A percentile compares a stretch with the other conserved stretches of the same genome.
Conservation (phyloP, 352 stramenopile genomes). For the Globisporangium camurandrum region DNA sequence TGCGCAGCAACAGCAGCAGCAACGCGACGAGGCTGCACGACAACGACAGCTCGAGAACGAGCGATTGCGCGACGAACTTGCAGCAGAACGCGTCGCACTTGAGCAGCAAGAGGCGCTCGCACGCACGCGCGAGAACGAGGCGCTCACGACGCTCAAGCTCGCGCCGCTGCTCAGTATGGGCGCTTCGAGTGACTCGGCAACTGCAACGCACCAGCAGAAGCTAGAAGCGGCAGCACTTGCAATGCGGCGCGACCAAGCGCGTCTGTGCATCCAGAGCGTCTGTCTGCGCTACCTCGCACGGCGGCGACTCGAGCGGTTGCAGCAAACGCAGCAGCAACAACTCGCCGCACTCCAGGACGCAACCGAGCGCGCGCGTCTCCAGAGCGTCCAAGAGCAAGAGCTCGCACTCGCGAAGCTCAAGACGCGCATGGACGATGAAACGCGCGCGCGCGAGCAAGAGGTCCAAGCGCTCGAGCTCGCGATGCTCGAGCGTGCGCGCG, state of each 20-base stretch:
- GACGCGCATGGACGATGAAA: slow-evolving; percentile 66
- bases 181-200: slow-evolving; percentile 23
- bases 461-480: slow-evolving; percentile 60
- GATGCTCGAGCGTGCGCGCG: slow-evolving; percentile 65
- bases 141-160: slow-evolving; percentile 45
- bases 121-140: slow-evolving; percentile 54
- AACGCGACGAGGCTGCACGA: slow-evolving; percentile 19
- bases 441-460: slow-evolving; percentile 52
- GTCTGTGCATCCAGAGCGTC: slow-evolving; percentile 53
- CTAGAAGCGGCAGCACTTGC: slow-evolving; percentile 29
- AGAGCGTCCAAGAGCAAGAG: slow-evolving; percentile 59
- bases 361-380: slow-evolving; percentile 45
- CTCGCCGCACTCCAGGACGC: slow-evolving; percentile 50
- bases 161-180: slow-evolving; percentile 31
- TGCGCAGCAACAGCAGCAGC: slow-evolving; percentile 36
- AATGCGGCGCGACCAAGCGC: slow-evolving; percentile 44
- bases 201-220: slow-evolving; percentile 25
- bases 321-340: slow-evolving; percentile 34
- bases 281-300: slow-evolving; percentile 47
- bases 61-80: slow-evolving; percentile 32
- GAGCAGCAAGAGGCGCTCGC: slow-evolving; percentile 36
- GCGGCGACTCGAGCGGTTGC: slow-evolving; percentile 34
- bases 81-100: slow-evolving; percentile 30
- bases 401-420: slow-evolving; percentile 56
- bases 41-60: slow-evolving; percentile 26